phyloP scores from a whole-genome alignment of 176 grass and related monocot species.

The Eleusine coracana region DNA sequence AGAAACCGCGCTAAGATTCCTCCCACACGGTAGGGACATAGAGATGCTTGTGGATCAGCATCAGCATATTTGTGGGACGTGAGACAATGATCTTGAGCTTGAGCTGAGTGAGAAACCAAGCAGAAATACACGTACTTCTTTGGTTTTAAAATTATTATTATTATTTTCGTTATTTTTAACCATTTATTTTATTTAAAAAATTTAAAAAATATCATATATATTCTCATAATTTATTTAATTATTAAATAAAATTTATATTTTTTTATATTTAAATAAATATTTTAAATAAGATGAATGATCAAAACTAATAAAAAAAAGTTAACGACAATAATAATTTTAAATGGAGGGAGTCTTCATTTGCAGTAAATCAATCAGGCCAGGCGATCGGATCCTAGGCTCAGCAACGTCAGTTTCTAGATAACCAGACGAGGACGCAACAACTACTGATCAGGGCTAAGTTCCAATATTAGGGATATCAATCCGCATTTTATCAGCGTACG shows the following conservation, averaged over 20 bases:
- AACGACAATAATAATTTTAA: too few relatives aligned
- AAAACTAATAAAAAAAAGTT: too few relatives aligned
- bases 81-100: conserved; percentile 2
- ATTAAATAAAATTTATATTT: too few relatives aligned
- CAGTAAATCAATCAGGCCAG: conserved; percentile 16
- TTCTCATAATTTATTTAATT: too few relatives aligned
- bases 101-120: conserved; percentile 13
- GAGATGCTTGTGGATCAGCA: not conserved
- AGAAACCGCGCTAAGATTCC: conserved; percentile 26
- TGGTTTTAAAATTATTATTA: too few relatives aligned
- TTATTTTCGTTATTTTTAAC: too few relatives aligned
- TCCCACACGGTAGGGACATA: not conserved
- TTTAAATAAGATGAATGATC: too few relatives aligned
- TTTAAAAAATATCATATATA: too few relatives aligned
- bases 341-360: not conserved
- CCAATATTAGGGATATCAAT: not conserved
- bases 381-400: not conserved
- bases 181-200: too few relatives aligned
- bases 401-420: conserved; percentile 15
- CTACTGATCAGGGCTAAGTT: not conserved
- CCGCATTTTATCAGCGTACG: not conserved
- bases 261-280: too few relatives aligned
- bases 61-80: not conserved
- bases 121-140: not conserved
- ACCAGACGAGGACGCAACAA: not conserved